These are phyloP conservation scores for Hylodesmum podocarpum DNA, from an alignment of 306 rosid species.

Conservation along the genomic window DNA sequence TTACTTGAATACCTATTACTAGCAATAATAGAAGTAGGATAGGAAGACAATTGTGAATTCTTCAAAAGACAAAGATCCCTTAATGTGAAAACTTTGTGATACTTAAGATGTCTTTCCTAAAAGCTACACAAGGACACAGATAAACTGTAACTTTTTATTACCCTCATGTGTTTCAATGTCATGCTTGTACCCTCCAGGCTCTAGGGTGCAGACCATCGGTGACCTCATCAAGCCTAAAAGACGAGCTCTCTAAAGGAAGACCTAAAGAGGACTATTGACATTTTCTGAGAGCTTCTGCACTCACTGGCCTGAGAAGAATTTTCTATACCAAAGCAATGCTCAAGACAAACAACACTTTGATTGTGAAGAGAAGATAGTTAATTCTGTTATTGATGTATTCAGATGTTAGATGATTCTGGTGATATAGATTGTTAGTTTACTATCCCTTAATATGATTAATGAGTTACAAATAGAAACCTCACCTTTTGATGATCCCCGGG, in stretches of 20 bases:
- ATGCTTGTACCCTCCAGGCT: no score
- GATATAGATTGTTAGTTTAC: conserved; percentile 22
- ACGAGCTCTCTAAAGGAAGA: no score
- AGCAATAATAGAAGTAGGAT: background rate
- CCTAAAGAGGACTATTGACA: no score
- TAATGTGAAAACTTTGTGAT: background rate
- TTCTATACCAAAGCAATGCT: no score
- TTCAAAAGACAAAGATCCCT: background rate
- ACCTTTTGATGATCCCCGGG: conserved; percentile 75
- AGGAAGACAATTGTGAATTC: background rate
- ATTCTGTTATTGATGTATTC: no score
- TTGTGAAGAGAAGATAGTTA: background rate
- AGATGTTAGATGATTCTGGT: no score
- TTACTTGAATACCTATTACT: background rate
- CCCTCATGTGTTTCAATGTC: conserved; percentile 48
- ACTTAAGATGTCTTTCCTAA: background rate
- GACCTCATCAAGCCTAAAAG: no score
- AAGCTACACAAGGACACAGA: conserved; percentile 13
- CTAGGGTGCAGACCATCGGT: no score
- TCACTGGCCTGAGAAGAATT: no score
- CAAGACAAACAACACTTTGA: conserved; percentile 30
- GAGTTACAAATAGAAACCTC: background rate
- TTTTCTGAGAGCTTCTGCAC: no score
- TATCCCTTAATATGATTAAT: conserved; percentile 35
- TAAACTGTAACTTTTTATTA: conserved; percentile 34